phyloP scores from a whole-genome alignment of 805 yeast genomes.

The Yamadazyma sp. region DNA sequence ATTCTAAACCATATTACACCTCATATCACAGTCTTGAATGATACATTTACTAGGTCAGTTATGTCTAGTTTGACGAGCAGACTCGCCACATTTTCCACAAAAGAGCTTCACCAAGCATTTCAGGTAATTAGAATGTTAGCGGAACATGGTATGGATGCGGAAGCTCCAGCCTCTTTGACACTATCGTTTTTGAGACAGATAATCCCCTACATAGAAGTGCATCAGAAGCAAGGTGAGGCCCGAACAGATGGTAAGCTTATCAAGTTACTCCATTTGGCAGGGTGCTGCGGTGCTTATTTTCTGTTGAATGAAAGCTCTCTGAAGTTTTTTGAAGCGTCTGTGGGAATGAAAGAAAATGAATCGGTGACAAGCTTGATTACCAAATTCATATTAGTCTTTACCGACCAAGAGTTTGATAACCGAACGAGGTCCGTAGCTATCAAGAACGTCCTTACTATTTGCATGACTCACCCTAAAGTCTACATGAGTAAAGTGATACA shows the following conservation, averaged over 20 bases:
- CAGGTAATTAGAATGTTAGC: no score
- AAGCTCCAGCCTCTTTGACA: no score
- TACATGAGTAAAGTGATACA: constrained; percentile 59
- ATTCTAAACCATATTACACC: constrained; percentile 1
- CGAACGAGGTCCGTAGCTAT: constrained; percentile 52
- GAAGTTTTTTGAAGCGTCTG: constrained; percentile 35
- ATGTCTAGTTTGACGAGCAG: no score
- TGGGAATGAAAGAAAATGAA: constrained; percentile 51
- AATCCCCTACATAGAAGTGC: constrained; percentile 42
- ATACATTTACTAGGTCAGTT: no score
- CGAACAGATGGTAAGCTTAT: constrained; percentile 47
- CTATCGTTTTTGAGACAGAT: constrained; percentile 56
- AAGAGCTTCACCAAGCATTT: no score
- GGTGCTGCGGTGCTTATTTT: constrained; percentile 71
- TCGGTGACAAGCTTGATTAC: constrained; percentile 57
- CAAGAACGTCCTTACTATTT: constrained; percentile 56
- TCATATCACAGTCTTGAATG: no score
- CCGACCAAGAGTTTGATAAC: constrained; percentile 31
- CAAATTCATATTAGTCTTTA: constrained; percentile 57
- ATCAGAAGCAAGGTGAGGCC: constrained; percentile 11
- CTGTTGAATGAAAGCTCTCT: constrained; percentile 49
- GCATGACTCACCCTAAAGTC: constrained; percentile 63
- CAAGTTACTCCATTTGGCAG: constrained; percentile 61
- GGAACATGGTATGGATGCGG: no score
- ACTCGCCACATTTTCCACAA: no score